Evolutionary conservation across 768 basidiomycete genomes (phyloP), one percentile per base, ranked within the genome.

Genomic region (Strobilomyces dryophilus): DNA sequence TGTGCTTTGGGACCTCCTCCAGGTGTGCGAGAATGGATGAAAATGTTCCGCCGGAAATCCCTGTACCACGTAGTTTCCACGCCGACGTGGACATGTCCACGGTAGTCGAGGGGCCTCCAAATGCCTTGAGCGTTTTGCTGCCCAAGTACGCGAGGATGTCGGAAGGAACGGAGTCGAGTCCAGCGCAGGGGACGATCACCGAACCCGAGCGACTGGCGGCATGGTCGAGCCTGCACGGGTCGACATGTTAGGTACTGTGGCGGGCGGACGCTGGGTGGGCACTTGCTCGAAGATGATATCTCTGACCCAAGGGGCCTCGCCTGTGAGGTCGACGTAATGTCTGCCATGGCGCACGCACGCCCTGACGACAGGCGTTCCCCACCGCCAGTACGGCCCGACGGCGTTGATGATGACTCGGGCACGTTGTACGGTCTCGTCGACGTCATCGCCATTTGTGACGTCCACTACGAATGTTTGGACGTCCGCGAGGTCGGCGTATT

Each of bases 301-400:
- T 55, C 71, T 72, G 43, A 87, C 77, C 82, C 85, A 93, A 3
- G 74, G 71, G 0, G 77, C 70, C 66, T 95, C 92, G 8, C 88
- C 87, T 2, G 87, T 82, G 32, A 94, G 73, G 68, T 98, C 95
- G 26, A 92, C 83, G 65, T 95, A 95, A 68, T 95, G 91, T 8
- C 81, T 79, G 6, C 88, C 85, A 53, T 86, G 73, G 34, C 72
- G 73, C 5, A 85, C 87, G 57, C 93, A 95, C 5, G 87, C 85
- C 52, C 80, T 89, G 18, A 92, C 87, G 12, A 93, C 84, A 9
- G 81, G 77, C n/a, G 82, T 82, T 3, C 90, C 87, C 71, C 78
- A 88, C 7, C 65, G 64, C 79, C 81, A 84, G 64, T 79, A 93
- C 2, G 90, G 89, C 1, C 91, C 91, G 31, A 88, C 80, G 29